A percentile compares a stretch with the other conserved stretches of the same genome.
phyloP scores from a whole-genome alignment of 2,329 filamentous ascomycete species.

The Aspergillus pseudotamarii region DNA sequence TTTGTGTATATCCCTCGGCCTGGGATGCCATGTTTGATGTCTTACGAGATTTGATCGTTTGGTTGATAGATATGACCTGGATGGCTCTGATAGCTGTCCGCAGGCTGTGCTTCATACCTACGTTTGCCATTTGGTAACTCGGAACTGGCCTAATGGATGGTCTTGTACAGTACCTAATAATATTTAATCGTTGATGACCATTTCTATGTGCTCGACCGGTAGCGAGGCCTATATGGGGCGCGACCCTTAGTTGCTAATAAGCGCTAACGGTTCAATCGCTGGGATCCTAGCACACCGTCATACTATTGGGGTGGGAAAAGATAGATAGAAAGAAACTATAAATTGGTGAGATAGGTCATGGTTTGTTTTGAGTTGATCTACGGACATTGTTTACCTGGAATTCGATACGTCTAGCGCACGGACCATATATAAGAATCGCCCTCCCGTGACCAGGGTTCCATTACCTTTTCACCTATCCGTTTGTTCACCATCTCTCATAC shows the following conservation, averaged over 20 bases:
- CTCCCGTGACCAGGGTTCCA: background rate
- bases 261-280: too few relatives aligned
- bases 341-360: background rate
- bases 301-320: too few relatives aligned
- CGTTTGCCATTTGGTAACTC: background rate
- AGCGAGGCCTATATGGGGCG: background rate
- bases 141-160: background rate
- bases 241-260: too few relatives aligned
- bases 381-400: background rate
- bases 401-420: background rate
- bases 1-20: constrained; percentile 9
- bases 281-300: too few relatives aligned
- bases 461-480: background rate
- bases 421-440: background rate
- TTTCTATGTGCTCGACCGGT: background rate
- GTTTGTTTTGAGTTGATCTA: background rate
- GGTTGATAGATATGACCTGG: constrained; percentile 6
- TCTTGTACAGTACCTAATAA: constrained; percentile 1
- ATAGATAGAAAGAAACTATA: too few relatives aligned
- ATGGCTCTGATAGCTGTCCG: background rate
- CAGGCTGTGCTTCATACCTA: background rate
- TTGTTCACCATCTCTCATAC: background rate
- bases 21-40: constrained; percentile 6
- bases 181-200: constrained; percentile 4
- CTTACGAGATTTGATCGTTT: constrained; percentile 7